Percentiles rank a stretch among this genome's conserved stretches.
Evolutionary conservation across 2,329 filamentous ascomycete genomes (phyloP).

Genomic region (Sclerotinia glacialis): DNA sequence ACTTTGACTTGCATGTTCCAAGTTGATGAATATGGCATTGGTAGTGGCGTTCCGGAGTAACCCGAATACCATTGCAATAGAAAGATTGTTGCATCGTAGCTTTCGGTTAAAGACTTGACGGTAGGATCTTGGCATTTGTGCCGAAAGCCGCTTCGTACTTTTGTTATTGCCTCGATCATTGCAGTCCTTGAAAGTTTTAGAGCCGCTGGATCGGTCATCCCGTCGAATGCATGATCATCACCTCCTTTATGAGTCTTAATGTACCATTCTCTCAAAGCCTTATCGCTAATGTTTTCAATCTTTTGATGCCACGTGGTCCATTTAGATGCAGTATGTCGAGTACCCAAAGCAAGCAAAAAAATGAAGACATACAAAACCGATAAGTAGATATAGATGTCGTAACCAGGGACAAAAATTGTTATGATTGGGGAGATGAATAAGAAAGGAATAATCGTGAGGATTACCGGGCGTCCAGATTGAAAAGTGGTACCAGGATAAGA

Average conservation of each 20-base stretch:
- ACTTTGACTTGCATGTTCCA: constrained; percentile 40
- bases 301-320: constrained; percentile 58
- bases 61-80: constrained; percentile 39
- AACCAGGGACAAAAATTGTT: constrained; percentile 48
- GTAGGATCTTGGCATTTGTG: constrained; percentile 23
- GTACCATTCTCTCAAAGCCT: constrained; percentile 47
- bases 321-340: constrained; percentile 51
- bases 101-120: constrained; percentile 44
- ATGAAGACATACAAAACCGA: constrained; percentile 53
- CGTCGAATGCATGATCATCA: constrained; percentile 15
- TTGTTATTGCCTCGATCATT: constrained; percentile 42
- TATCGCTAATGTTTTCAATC: constrained; percentile 50
- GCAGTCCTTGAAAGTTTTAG: constrained; percentile 16
- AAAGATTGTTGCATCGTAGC: constrained; percentile 43
- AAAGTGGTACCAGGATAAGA: constrained; percentile 53
- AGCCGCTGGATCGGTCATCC: constrained; percentile 40
- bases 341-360: constrained; percentile 48
- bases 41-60: constrained; percentile 44
- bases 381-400: constrained; percentile 57
- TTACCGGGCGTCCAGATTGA: constrained; percentile 47
- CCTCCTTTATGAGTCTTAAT: constrained; percentile 21
- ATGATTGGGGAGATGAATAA: constrained; percentile 57
- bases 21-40: constrained; percentile 38
- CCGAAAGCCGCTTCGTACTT: constrained; percentile 19
- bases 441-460: constrained; percentile 54